Evolutionary conservation across 2,329 filamentous ascomycete genomes (phyloP).

Genomic region (Fusarium fujikuroi): DNA sequence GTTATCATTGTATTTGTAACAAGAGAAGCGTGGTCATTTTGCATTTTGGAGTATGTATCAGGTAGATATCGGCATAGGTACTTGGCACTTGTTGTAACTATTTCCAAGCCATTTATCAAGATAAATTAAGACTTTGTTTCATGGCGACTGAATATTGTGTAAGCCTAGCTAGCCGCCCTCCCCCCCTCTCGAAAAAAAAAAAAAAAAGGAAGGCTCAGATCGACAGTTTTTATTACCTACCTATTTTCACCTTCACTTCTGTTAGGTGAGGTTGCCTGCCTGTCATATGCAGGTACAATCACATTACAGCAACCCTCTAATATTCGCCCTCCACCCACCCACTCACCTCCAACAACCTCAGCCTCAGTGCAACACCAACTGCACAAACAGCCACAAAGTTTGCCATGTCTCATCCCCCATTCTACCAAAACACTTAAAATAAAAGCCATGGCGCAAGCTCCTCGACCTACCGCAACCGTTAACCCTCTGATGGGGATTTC

Average conservation of each 20-base stretch:
- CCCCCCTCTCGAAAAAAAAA: too few species aligned
- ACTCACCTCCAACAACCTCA: conserved; percentile 9
- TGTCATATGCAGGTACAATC: conserved; percentile 20
- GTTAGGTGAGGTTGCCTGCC: background rate
- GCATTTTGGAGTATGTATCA: background rate
- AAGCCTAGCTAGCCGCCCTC: background rate
- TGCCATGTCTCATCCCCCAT: background rate
- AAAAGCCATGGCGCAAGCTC: conserved; percentile 27
- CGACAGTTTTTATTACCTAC: background rate
- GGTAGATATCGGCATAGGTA: background rate
- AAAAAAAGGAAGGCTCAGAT: background rate
- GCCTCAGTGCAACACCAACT: conserved; percentile 10
- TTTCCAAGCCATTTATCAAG: background rate
- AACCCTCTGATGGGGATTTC: conserved; percentile 1
- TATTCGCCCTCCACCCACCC: background rate
- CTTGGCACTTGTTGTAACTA: background rate
- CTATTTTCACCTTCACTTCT: background rate
- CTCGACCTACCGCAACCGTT: background rate
- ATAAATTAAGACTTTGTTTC: background rate
- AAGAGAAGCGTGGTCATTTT: conserved; percentile 4
- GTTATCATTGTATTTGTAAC: conserved; percentile 6
- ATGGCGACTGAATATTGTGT: background rate
- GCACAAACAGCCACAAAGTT: conserved; percentile 7
- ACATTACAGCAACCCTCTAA: background rate
- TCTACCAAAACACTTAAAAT: background rate